These are phyloP conservation scores for Colletotrichum cordylinicola DNA, from an alignment of 2,329 filamentous ascomycete species.

Conservation along the genomic window DNA sequence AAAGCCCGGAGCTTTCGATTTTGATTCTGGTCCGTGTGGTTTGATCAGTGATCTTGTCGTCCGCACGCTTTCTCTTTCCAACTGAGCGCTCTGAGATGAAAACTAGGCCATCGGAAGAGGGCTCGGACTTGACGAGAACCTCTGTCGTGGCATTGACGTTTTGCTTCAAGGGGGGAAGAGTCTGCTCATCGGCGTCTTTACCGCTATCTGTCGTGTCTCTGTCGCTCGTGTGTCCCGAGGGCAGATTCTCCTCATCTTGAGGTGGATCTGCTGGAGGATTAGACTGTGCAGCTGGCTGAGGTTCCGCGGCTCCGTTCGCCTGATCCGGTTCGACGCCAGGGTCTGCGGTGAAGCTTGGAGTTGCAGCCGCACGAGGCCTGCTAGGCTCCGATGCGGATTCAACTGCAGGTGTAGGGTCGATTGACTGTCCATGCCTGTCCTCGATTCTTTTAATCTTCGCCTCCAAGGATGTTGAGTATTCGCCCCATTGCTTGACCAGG, in stretches of 20 bases:
- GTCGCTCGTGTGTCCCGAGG: not conserved
- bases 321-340: not conserved
- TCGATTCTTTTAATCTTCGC: conserved; percentile 49
- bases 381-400: not conserved
- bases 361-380: not conserved
- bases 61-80: conserved; percentile 48
- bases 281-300: not conserved
- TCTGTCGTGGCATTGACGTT: not conserved
- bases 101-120: conserved; percentile 56
- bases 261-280: no score
- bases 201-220: not conserved
- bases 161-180: conserved; percentile 5
- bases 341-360: conserved; percentile 17
- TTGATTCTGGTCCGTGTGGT: conserved; percentile 44
- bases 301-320: not conserved
- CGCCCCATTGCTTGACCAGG: conserved; percentile 50
- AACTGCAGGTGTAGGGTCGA: not conserved
- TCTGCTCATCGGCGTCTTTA: not conserved
- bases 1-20: conserved; percentile 42
- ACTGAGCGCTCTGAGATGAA: conserved; percentile 56
- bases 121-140: conserved; percentile 52
- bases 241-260: not conserved
- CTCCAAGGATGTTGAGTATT: conserved; percentile 48
- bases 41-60: conserved; percentile 22
- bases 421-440: conserved; percentile 33